Conservation (phyloP, 148 eudicot species). For the Vaccinium corymbosum region DNA sequence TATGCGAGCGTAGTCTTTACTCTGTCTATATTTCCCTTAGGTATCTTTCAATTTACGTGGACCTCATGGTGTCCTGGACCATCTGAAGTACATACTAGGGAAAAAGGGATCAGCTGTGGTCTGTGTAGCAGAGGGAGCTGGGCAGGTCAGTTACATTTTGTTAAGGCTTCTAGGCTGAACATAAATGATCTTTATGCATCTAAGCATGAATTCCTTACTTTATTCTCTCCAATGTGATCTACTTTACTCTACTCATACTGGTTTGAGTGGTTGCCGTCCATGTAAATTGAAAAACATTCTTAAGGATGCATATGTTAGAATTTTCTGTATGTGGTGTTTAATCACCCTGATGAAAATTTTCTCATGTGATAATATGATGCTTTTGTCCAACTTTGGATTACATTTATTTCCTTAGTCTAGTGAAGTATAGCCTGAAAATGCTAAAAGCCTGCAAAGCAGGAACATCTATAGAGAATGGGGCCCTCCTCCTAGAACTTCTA, state of each 20-base stretch:
- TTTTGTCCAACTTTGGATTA: not conserved
- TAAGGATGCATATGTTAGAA: not conserved
- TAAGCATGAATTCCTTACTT: not conserved
- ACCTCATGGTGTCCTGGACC: slow-evolving; percentile 85
- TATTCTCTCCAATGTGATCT: not conserved
- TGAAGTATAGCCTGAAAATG: not conserved
- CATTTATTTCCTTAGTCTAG: not conserved
- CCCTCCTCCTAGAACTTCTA: not conserved
- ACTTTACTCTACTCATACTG: not conserved
- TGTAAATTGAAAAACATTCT: not conserved
- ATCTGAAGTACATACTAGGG: slow-evolving; percentile 75
- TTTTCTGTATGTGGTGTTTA: not conserved
- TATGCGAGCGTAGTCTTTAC: slow-evolving; percentile 13
- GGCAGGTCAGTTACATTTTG: slow-evolving; percentile 59
- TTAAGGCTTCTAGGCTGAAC: not conserved
- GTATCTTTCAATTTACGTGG: slow-evolving; percentile 85
- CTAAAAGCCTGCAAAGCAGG: not conserved
- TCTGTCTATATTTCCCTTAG: slow-evolving; percentile 26
- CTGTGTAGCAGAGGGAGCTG: slow-evolving; percentile 98
- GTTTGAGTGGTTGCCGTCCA: not conserved
- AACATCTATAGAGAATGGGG: not conserved
- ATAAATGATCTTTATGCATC: slow-evolving; percentile 2
- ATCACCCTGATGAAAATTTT: not conserved
- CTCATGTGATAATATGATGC: not conserved
- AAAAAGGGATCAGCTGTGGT: slow-evolving; percentile 94